Evolutionary conservation across 2,329 filamentous ascomycete species (phyloP).

Genomic region (Xylariaceae sp.): DNA sequence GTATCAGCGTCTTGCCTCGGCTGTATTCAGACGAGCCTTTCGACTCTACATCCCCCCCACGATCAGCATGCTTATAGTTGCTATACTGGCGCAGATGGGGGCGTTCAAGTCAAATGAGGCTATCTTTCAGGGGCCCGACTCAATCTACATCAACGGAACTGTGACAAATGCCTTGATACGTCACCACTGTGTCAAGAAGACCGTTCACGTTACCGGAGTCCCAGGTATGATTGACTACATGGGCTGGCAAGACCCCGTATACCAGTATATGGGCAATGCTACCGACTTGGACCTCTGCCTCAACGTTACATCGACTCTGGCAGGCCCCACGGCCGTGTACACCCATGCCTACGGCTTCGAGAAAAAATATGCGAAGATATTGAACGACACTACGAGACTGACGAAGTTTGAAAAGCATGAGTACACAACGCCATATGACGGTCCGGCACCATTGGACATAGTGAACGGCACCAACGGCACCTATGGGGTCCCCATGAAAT

Average conservation of each 20-base stretch:
- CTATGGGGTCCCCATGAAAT: slow-evolving; percentile 13
- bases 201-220: slow-evolving; percentile 23
- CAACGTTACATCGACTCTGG: slow-evolving; percentile 27
- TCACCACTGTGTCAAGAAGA: slow-evolving; percentile 26
- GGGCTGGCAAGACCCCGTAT: slow-evolving; percentile 18
- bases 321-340: slow-evolving; percentile 9
- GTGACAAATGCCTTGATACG: slow-evolving; percentile 18
- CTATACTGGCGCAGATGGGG: slow-evolving; percentile 36
- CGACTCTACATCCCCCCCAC: slow-evolving; percentile 39
- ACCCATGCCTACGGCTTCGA: slow-evolving; percentile 8
- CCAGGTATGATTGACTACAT: slow-evolving; percentile 28
- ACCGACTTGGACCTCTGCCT: slow-evolving; percentile 26
- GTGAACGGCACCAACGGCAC: slow-evolving; percentile 4
- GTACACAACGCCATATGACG: not conserved
- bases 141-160: slow-evolving; percentile 37
- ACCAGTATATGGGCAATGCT: slow-evolving; percentile 13
- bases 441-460: slow-evolving; percentile 6
- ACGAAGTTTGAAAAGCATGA: slow-evolving; percentile 3
- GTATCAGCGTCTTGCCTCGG: slow-evolving; percentile 35
- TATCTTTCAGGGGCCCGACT: slow-evolving; percentile 37
- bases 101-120: slow-evolving; percentile 33
- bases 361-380: slow-evolving; percentile 2
- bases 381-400: slow-evolving; percentile 4
- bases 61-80: slow-evolving; percentile 38
- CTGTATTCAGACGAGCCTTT: slow-evolving; percentile 36